Evolutionary conservation across 768 basidiomycete genomes (phyloP), one percentile per base, ranked within the genome.

Genomic region (Tylopilus balloui): DNA sequence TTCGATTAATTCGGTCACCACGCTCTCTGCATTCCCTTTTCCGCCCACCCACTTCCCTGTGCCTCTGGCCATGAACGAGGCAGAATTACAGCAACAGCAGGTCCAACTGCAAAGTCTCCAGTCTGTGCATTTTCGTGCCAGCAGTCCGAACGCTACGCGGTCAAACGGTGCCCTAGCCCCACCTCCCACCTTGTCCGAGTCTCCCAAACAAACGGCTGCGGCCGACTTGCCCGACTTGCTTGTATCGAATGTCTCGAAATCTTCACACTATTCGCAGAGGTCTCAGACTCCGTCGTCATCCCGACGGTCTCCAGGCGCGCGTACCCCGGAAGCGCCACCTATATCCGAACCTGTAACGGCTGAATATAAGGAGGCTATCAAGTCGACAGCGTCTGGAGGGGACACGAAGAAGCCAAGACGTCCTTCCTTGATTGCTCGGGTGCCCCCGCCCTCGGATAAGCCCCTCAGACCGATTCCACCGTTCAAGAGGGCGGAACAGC

Each of bases 21-120:
- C 85, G 1, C 70, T 89, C 20, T 85, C 83, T 27, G 83, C 81
- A 0, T 89, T 89, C 63, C 87, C 87, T 20, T 66, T 76, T 0
- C 87, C 87, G 14, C 87, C 87, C 0, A 79, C 78, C 1, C 85
- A 88, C 62, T 79, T 84, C 50, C 86, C 86, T 12, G 66, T 83
- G 13, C 86, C 83, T 29, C 76, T 78, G 6, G 56, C 55, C 4
- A 44, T 38, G 50, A 63, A 46, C 21, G 59, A 69, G 19, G 48
- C 51, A 17, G 67, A 69, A 25, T 36, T 55, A 13, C 62, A 63
- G 9, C 53, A 53, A 7, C 65, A 67, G 49, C 56, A 60, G 47
- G 47, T 23, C n/a, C 64, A 53, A 45, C 43, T 62, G 10, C 67
- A 58, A 32, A 54, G n/a, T 29, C 44, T 61, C 11, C 60, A 55